Base-by-base conservation (phyloP, 2,329 filamentous ascomycete genomes). In the Cladophialophora carrionii region DNA sequence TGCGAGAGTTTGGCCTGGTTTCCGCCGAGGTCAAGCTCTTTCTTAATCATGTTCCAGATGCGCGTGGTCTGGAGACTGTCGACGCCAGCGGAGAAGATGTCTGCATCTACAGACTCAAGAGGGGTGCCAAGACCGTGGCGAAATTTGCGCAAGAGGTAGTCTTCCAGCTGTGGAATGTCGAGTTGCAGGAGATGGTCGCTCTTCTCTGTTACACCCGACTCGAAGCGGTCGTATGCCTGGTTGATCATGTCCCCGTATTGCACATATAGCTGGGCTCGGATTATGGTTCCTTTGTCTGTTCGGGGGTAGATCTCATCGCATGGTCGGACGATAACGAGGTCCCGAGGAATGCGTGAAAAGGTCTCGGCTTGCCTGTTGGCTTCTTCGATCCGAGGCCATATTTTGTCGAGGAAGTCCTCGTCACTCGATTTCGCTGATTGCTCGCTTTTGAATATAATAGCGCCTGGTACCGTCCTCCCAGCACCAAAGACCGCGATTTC, bases 401-500 rank as follows among this genome's bases (percentile, higher is more conserved):
- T 67, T 3, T 74, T 65, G 0, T 78, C 69, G 0, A 84, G 59
- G 0, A 85, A 63, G 0, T 81, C 76, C 0, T 74, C 73, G 14
- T 81, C 76, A 0, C 73, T 68, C 1, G 73, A 24, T 0, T 70
- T 57, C 0, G 65, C 68, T 1, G 75, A 75, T 22, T 37, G 52
- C 24, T 72, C 55, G n/a, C 74, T 63, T 1, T 80, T 78, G 59
- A 88, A 83, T 0, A 89, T 68, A 0, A 90, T 72, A 3, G 79
- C 80, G 1, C 87, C 87, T 1, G 86, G 82, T 55, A 82, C 84
- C 1, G 83, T 80, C 61, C 75, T 76, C 0, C 82, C 82, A n/a
- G 82, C 81, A 0, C 88, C 88, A 70, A 90, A 88, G 8, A 90
- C 80, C 26, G 89, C 74, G 0, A 82, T 83, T 63, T 88, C 86